phyloP scores from a whole-genome alignment of 2,329 filamentous ascomycete genomes.

The Fusarium sp. region DNA sequence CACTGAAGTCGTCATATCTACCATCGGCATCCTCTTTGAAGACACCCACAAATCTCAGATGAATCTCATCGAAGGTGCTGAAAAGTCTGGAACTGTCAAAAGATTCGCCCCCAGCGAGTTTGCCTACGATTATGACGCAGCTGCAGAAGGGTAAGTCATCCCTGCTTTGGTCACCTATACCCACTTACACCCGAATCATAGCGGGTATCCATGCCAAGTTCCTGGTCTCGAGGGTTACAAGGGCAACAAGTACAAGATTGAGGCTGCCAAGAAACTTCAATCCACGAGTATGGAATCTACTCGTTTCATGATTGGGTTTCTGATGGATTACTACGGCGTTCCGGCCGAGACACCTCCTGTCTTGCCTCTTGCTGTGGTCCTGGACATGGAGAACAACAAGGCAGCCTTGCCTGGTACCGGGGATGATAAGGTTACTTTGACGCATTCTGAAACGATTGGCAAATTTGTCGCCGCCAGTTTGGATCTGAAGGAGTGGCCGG shows the following conservation, averaged over 20 bases:
- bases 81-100: not conserved
- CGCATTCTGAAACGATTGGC: not conserved
- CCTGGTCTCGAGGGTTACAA: not conserved
- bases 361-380: not conserved
- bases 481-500: not conserved
- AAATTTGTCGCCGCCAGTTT: not conserved
- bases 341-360: not conserved
- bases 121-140: not conserved
- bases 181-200: not conserved
- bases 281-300: not conserved
- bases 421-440: not conserved
- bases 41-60: not conserved
- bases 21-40: not conserved
- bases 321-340: not conserved
- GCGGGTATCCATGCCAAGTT: not conserved
- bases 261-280: not conserved
- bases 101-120: not conserved
- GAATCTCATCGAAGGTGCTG: not conserved
- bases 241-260: not conserved
- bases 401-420: not conserved
- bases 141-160: not conserved
- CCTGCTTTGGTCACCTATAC: no score
- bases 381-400: not conserved
- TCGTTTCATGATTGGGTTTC: not conserved
- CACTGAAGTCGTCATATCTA: not conserved